Evolutionary conservation across 306 rosid genomes (phyloP).

Genomic region (Trifolium pratense): DNA sequence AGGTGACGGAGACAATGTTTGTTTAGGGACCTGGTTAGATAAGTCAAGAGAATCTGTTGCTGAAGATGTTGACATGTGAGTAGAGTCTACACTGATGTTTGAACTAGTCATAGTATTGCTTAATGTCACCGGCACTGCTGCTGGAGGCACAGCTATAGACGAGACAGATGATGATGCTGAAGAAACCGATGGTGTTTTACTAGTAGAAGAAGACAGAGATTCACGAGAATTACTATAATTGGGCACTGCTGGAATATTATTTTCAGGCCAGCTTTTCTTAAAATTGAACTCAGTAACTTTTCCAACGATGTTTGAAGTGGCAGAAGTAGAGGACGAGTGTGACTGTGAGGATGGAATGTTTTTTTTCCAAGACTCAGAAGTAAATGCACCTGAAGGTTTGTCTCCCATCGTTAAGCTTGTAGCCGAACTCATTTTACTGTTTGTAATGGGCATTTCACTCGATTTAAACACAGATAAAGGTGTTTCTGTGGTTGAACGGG

Average conservation of each 20-base stretch:
- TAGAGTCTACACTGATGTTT: conserved; percentile 42
- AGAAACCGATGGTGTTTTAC: conserved; percentile 42
- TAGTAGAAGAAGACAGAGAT: conserved; percentile 38
- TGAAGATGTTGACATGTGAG: conserved; percentile 44
- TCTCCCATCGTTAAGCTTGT: conserved; percentile 46
- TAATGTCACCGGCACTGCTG: conserved; percentile 41
- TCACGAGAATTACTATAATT: conserved; percentile 47
- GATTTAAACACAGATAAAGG: conserved; percentile 44
- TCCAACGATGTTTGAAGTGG: conserved; percentile 33
- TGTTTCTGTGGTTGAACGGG: conserved; percentile 44
- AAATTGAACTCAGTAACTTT: conserved; percentile 35
- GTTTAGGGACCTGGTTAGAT: conserved; percentile 47
- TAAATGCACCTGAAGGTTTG: conserved; percentile 42
- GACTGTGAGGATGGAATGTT: conserved; percentile 42
- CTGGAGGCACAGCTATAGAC: conserved; percentile 46
- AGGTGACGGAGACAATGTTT: conserved; percentile 31
- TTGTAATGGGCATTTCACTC: conserved; percentile 46
- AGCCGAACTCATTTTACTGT: conserved; percentile 41
- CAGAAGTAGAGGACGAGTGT: conserved; percentile 42
- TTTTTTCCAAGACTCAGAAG: conserved; percentile 55
- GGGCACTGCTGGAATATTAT: conserved; percentile 41
- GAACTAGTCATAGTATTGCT: conserved; percentile 48
- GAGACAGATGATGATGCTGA: conserved; percentile 42
- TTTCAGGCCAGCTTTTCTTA: conserved; percentile 51
- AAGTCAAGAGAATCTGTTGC: conserved; percentile 40